These are phyloP conservation scores for Nothophoma quercina DNA, from an alignment of 2,329 filamentous ascomycete species.

Conservation along the genomic window DNA sequence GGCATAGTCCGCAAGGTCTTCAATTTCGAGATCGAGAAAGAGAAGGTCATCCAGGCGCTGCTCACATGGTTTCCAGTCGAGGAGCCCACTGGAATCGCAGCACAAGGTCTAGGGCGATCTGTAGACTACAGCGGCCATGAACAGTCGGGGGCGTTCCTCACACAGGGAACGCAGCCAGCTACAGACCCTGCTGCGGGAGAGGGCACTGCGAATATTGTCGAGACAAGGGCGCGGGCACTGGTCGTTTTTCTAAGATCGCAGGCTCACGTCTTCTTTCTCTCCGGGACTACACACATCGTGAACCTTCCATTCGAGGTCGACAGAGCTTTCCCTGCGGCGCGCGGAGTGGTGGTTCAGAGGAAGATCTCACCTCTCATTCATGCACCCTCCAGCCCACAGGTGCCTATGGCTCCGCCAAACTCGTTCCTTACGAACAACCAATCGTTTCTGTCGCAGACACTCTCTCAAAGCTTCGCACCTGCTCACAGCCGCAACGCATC, in stretches of 20 bases:
- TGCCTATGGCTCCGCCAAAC: constrained; percentile 73
- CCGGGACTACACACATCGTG: constrained; percentile 85
- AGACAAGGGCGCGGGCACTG: constrained; percentile 64
- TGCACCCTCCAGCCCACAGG: constrained; percentile 45
- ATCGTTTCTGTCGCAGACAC: constrained; percentile 62
- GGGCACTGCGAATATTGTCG: constrained; percentile 26
- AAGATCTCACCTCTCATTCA: constrained; percentile 65
- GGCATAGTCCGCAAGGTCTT: constrained; percentile 85
- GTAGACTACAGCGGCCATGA: constrained; percentile 23
- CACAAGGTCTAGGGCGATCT: constrained; percentile 16
- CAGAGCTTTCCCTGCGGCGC: constrained; percentile 79
- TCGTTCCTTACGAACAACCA: constrained; percentile 71
- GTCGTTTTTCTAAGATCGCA: constrained; percentile 93
- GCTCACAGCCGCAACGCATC: constrained; percentile 39
- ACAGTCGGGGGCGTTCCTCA: constrained; percentile 34
- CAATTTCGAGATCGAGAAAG: constrained; percentile 85
- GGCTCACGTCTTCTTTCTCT: constrained; percentile 90
- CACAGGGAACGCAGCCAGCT: constrained; percentile 44
- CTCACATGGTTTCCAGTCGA: constrained; percentile 78
- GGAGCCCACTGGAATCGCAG: constrained; percentile 26
- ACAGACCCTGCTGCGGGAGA: constrained; percentile 33
- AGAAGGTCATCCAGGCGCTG: constrained; percentile 84
- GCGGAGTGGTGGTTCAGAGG: constrained; percentile 85
- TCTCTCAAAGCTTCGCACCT: constrained; percentile 53
- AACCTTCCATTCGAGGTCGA: constrained; percentile 96